A percentile compares a stretch with the other conserved stretches of the same genome.
These are phyloP conservation scores for Fusarium nanum DNA, from an alignment of 2,329 filamentous ascomycete species.

Conservation along the genomic window DNA sequence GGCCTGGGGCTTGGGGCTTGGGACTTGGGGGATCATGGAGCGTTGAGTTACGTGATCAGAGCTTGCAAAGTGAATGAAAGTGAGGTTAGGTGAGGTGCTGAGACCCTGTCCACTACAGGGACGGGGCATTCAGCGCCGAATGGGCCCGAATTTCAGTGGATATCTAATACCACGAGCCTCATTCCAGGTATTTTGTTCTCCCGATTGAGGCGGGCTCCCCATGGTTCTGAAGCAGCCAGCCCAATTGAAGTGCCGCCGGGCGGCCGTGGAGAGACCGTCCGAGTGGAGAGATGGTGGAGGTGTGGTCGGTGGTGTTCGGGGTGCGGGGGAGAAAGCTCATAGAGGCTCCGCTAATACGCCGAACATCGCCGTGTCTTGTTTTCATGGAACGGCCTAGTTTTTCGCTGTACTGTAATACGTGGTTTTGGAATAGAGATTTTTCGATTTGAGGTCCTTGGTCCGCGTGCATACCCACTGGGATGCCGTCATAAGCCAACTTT, in stretches of 20 bases:
- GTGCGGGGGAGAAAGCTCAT: constrained; percentile 43
- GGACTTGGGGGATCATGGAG: constrained; percentile 19
- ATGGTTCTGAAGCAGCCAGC: constrained; percentile 24
- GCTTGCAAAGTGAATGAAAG: constrained; percentile 5
- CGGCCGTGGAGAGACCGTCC: constrained; percentile 39
- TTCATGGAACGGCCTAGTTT: constrained; percentile 29
- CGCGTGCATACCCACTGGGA: constrained; percentile 22
- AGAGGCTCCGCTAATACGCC: constrained; percentile 48
- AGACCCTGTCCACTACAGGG: constrained; percentile 2
- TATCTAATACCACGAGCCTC: constrained; percentile 29
- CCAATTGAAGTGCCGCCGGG: constrained; percentile 37
- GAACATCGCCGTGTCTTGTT: constrained; percentile 36
- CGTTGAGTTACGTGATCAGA: constrained; percentile 27
- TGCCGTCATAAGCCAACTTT: constrained; percentile 35
- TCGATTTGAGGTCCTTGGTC: constrained; percentile 23
- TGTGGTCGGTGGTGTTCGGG: constrained; percentile 37
- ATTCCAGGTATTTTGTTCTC: constrained; percentile 26
- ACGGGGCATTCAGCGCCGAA: constrained; percentile 25
- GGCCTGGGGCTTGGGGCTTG: constrained; percentile 29
- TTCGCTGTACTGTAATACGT: background rate
- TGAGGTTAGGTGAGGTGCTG: constrained; percentile 1
- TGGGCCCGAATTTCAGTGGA: constrained; percentile 34
- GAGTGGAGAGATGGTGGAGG: constrained; percentile 38
- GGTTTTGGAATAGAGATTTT: background rate
- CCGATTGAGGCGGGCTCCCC: constrained; percentile 30